Base-by-base conservation (phyloP, 2,329 filamentous ascomycete genomes). In the Mollisiaceae sp. region DNA sequence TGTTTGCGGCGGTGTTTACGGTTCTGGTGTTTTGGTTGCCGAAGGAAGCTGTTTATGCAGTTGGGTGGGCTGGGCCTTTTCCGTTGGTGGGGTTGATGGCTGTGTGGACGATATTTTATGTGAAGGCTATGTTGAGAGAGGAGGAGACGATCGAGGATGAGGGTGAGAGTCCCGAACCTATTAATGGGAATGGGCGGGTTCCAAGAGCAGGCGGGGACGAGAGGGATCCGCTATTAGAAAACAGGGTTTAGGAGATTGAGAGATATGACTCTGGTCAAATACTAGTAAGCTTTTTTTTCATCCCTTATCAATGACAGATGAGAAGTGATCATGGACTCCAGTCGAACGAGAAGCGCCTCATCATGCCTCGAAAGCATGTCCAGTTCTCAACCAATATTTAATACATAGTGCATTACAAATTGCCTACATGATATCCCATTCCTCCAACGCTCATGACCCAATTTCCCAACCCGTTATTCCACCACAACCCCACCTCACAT, bases 21-120 rank as follows among this genome's bases (percentile, higher is more conserved):
- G 52, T 61, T 14, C 50, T 72, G 39, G 66, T 70, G 15, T 60
- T 70, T 8, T 60, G 39, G 32, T 57, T 70, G 50, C 68, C 70
- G 15, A 62, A 59, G 4, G 63, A 41, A 1, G 62, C 64, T 54
- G 67, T 72, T 12, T 70, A 70, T 70, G 69, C 69, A 38, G 67
- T 72, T 38, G 70, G 69, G 14, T 72, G 70, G 69, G 69, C 70
- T 12, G 68, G 65, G 6, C 66, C 70, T 4, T 70, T 72, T 41
- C 67, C 67, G 20, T 12, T 70, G 6, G 70, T 62, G 8, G 70
- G 68, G 18, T 36, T 70, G 45, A 45, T 71, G 64, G 64, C 63
- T 14, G 22, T 67, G 32, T 69, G 68, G 65, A 71, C 70, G 15
- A 68, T 70, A 22, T 70, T 64, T 32, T 70, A 70, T 41, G 68